Conservation (phyloP, 2,329 filamentous ascomycete genomes). For the Penicillium sp. region DNA sequence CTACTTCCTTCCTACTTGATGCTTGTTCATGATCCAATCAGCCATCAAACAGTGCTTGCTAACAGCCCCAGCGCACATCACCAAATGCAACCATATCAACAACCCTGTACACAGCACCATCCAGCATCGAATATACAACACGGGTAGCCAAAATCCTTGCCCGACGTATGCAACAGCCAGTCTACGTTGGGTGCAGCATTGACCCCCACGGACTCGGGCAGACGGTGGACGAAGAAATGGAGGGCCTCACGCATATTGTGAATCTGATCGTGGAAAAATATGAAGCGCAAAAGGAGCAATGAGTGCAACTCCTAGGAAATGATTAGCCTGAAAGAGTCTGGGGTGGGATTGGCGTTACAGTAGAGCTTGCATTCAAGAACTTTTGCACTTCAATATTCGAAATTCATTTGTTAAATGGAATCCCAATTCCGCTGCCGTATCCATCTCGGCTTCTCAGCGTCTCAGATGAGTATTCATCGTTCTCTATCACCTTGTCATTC, state of each 20-base stretch:
- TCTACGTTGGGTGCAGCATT: constrained; percentile 90
- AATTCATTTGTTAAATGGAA: not conserved
- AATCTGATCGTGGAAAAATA: constrained; percentile 63
- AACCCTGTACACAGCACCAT: constrained; percentile 70
- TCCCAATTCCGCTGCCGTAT: too few relatives aligned
- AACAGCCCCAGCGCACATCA: constrained; percentile 39
- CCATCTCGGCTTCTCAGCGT: too few relatives aligned
- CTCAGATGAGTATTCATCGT: not conserved
- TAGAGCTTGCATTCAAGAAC: not conserved
- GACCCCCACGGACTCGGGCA: constrained; percentile 75
- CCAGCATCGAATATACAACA: constrained; percentile 82
- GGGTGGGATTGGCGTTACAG: not conserved
- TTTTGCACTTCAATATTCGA: not conserved
- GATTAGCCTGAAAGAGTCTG: not conserved
- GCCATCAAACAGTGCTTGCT: constrained; percentile 5
- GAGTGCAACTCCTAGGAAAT: not conserved
- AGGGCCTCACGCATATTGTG: constrained; percentile 74
- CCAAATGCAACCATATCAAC: constrained; percentile 67
- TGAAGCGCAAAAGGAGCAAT: constrained; percentile 12
- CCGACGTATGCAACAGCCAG: constrained; percentile 69
- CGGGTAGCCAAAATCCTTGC: constrained; percentile 81
- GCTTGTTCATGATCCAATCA: too few relatives aligned
- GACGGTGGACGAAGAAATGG: constrained; percentile 91
- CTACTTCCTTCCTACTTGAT: not conserved
- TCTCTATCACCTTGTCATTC: not conserved